Evolutionary conservation across 371 early-diverging fungal species (phyloP).

Genomic region (Apophysomyces trapeziformis): DNA sequence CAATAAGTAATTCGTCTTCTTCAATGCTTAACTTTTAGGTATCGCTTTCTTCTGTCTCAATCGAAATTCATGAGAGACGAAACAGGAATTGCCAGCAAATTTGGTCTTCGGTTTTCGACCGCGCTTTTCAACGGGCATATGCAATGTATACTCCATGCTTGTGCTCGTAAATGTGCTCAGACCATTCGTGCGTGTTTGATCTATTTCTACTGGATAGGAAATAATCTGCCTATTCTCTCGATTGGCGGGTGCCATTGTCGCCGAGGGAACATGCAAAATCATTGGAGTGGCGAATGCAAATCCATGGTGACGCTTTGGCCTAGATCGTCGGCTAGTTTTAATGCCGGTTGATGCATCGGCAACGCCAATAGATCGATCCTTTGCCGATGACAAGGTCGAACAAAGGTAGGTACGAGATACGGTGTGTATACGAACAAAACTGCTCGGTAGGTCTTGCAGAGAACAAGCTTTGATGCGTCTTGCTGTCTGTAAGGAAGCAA

Average conservation of each 20-base stretch:
- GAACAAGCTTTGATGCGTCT: too few relatives aligned
- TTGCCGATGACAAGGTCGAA: background rate
- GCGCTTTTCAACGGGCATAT: background rate
- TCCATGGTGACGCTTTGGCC: background rate
- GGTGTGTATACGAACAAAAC: too few relatives aligned
- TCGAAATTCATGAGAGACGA: slow-evolving; percentile 3
- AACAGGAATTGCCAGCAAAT: background rate
- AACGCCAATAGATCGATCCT: background rate
- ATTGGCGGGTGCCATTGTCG: background rate
- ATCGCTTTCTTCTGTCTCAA: slow-evolving; percentile 2
- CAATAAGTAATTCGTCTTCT: too few relatives aligned
- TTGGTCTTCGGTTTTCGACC: slow-evolving; percentile 4
- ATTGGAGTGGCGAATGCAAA: background rate
- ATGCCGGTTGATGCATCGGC: too few relatives aligned
- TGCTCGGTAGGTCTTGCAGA: too few relatives aligned
- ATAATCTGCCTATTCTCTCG: background rate
- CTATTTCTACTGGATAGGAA: background rate
- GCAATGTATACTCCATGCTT: slow-evolving; percentile 5
- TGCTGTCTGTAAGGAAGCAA: too few relatives aligned
- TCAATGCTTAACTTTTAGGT: background rate
- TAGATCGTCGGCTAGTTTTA: background rate
- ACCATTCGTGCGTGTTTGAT: background rate
- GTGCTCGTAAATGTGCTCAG: slow-evolving; percentile 6
- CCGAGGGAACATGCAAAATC: background rate
- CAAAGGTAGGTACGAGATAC: background rate